These are phyloP conservation scores for Fusarium brachygibbosum DNA, from an alignment of 2,329 filamentous ascomycete species.

Conservation along the genomic window DNA sequence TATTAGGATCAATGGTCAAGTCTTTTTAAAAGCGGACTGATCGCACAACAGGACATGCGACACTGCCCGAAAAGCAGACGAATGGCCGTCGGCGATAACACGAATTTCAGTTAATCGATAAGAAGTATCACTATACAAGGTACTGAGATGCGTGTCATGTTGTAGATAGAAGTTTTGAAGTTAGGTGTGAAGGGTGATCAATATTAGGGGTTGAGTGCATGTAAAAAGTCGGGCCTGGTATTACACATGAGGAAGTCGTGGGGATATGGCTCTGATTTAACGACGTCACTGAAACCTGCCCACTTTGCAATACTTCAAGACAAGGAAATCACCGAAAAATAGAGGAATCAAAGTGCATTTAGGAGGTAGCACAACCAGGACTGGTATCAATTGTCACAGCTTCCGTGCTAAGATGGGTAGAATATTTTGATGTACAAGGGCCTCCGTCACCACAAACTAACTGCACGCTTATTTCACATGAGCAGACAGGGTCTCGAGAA, in stretches of 20 bases:
- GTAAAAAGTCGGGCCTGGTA: constrained; percentile 5
- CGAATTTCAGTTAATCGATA: constrained; percentile 23
- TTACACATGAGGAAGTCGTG: constrained; percentile 17
- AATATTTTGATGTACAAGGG: constrained; percentile 59
- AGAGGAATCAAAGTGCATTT: constrained; percentile 32
- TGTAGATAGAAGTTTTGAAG: constrained; percentile 9
- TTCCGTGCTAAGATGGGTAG: constrained; percentile 54
- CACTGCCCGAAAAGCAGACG: constrained; percentile 33
- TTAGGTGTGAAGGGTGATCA: not conserved
- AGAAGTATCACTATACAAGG: constrained; percentile 20
- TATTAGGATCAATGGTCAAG: constrained; percentile 12
- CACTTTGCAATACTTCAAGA: constrained; percentile 2
- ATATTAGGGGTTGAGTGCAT: not conserved
- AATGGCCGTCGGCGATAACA: constrained; percentile 1
- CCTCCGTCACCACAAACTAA: constrained; percentile 58
- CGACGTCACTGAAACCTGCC: constrained; percentile 17
- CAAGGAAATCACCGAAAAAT: constrained; percentile 40
- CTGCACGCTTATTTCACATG: constrained; percentile 80
- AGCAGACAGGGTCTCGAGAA: constrained; percentile 86
- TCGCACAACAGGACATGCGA: constrained; percentile 16
- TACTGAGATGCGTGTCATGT: constrained; percentile 21
- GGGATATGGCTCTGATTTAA: constrained; percentile 26
- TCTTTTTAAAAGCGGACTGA: constrained; percentile 15
- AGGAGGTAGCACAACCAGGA: constrained; percentile 50
- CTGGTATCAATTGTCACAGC: constrained; percentile 56